Evolutionary conservation across 768 basidiomycete species (phyloP), one percentile per base, ranked within the genome.

Genomic region (Terana coerulea): DNA sequence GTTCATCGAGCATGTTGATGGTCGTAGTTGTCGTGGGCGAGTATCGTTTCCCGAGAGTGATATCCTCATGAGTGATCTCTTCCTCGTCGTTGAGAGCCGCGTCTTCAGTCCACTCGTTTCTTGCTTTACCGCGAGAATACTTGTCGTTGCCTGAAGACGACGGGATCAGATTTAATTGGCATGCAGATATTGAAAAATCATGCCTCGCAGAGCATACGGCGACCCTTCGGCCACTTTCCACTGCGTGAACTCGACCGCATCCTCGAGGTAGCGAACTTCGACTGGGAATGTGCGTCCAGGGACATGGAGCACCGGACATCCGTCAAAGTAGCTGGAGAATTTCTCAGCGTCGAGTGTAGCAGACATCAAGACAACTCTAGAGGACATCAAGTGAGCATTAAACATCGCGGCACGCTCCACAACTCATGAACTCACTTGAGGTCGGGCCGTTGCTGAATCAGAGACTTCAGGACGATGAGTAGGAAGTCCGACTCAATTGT

Each of bases 401-500:
- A 17, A 45, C 17, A 39, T 33, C 10, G 25, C n/a, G n/a, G n/a
- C n/a, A n/a, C n/a, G n/a, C n/a, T n/a, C n/a, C n/a, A n/a, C n/a
- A 35, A 26, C 34, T 19, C n/a, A 14, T 17, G 17, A n/a, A 64
- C 74, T 52, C 57, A 88, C 93, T 90, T 95, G n/a, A 99, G 73
- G 59, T 95, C 84, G 43, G 84, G 78, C 22, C 91, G 78, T 56
- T 86, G 80, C 49, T 76, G 69, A 46, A 97, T 67, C 29, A 98
- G 71, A 14, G 88, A 84, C 67, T 91, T 93, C 47, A 99, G 75
- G 5, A 98, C 91, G 58, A 98, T 92, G 28, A 99, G 74, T 28
- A 99, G 77, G 71, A 99, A 99, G 67, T 98, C 95, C 0, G 92
- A 95, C 64, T 99, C 95, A 58, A 99, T 97, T 6, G 86, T 91